Evolutionary conservation across 2,329 filamentous ascomycete genomes (phyloP).

Genomic region (Dothidotthia symphoricarpi): DNA sequence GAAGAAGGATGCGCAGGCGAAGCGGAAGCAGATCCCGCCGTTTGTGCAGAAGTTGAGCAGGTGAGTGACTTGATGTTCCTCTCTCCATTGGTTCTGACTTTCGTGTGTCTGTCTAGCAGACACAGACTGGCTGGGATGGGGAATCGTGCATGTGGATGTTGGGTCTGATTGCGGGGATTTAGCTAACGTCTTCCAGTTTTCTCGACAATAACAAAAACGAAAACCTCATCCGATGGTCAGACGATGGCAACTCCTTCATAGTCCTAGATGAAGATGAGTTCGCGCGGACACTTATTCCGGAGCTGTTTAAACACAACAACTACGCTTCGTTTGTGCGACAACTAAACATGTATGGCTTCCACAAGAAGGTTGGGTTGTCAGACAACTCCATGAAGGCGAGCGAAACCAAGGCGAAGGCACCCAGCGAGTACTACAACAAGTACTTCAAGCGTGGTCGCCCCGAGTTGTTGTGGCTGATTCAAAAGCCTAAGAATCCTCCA

Average conservation of each 20-base stretch:
- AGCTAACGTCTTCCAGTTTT: constrained; percentile 62
- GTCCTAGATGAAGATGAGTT: constrained; percentile 94
- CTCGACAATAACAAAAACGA: constrained; percentile 91
- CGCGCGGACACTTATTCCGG: constrained; percentile 69
- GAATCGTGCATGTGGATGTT: no score
- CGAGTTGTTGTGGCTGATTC: constrained; percentile 91
- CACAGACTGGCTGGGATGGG: no score
- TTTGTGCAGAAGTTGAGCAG: constrained; percentile 98
- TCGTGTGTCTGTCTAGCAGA: neutral
- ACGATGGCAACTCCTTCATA: constrained; percentile 93
- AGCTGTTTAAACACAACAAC: constrained; percentile 77
- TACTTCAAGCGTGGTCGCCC: constrained; percentile 93
- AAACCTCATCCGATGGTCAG: constrained; percentile 94
- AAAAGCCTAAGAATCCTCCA: constrained; percentile 79
- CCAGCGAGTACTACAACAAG: constrained; percentile 96
- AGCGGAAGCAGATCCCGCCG: constrained; percentile 92
- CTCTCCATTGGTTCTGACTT: constrained; percentile 2
- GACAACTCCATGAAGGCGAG: constrained; percentile 98
- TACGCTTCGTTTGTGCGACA: constrained; percentile 75
- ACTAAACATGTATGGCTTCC: constrained; percentile 59
- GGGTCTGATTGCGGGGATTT: neutral
- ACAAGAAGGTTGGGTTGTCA: constrained; percentile 65
- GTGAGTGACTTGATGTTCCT: constrained; percentile 52
- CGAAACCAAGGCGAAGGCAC: constrained; percentile 95
- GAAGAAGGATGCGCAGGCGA: constrained; percentile 83